Percentiles rank a stretch among this genome's conserved stretches.
phyloP scores from a whole-genome alignment of 371 early-diverging fungal species.

The Conidiobolus coronatus region DNA sequence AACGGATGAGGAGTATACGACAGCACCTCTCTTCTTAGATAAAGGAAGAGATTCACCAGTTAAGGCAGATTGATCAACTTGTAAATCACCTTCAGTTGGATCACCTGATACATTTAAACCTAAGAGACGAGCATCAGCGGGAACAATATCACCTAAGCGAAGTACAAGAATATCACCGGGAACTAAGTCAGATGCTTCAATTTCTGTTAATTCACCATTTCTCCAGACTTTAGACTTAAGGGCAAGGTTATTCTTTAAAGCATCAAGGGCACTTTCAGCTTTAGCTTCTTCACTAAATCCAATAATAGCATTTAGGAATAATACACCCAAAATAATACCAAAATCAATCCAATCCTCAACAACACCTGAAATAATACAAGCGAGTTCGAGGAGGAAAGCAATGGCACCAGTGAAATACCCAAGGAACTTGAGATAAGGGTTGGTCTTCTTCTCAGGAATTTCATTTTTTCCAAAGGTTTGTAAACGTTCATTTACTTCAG shows the following conservation, averaged over 20 bases:
- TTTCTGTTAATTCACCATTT: constrained; percentile 49
- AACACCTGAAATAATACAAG: constrained; percentile 43
- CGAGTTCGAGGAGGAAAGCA: constrained; percentile 63
- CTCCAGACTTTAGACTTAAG: constrained; percentile 59
- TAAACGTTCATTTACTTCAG: constrained; percentile 31
- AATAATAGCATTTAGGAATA: constrained; percentile 72
- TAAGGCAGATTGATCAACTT: constrained; percentile 85
- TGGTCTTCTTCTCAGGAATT: constrained; percentile 55
- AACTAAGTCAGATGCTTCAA: constrained; percentile 52
- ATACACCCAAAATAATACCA: constrained; percentile 56
- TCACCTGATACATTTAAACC: constrained; percentile 68
- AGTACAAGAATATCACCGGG: constrained; percentile 79
- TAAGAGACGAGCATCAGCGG: constrained; percentile 74
- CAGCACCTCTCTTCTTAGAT: constrained; percentile 49
- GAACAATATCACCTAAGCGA: constrained; percentile 81
- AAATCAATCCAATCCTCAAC: constrained; percentile 46
- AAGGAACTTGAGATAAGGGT: constrained; percentile 67
- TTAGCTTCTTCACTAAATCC: constrained; percentile 76
- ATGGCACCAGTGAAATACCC: constrained; percentile 76
- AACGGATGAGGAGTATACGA: constrained; percentile 62
- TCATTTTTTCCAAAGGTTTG: constrained; percentile 45
- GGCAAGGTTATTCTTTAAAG: constrained; percentile 47
- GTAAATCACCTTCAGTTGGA: constrained; percentile 41
- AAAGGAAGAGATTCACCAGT: constrained; percentile 88
- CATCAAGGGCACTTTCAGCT: constrained; percentile 76